Evolutionary conservation across 1,139 yeast species (phyloP), one percentile per base, ranked within the genome.

Genomic region (Kodamaea anthophila): DNA sequence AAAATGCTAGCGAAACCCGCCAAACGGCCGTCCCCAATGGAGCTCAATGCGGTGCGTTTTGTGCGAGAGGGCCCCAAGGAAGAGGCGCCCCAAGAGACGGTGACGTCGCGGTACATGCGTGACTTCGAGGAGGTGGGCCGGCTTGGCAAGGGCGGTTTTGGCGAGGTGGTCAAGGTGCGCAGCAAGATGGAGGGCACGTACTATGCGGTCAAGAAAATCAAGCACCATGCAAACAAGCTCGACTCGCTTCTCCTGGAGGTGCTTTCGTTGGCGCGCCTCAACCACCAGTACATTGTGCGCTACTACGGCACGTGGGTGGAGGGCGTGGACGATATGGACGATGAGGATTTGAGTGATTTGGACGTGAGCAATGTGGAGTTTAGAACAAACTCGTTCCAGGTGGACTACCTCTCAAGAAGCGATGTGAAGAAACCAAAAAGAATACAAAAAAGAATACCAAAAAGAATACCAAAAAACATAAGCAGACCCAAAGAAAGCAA

Each of bases 251-350:
- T 93, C 32, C 85, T 86, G 39, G 98, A 93, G 48, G 98, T 93
- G 1, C 76, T 88, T 70, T 72, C 94, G 5, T 69, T 93, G 42
- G 95, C 97, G 0, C 67, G 98, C 39, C 64, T 93, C 31, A 91
- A 88, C 45, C 97, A 93, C 52, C 96, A 87, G 49, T 87, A 86
- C 52, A 96, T 93, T 27, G 98, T 93, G 2, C 62, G 98, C 33
- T 93, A 93, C 51, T 91, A 85, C 56, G 94, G 96, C 2, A 94
- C 97, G 0, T 93, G 98, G 99, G 74, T 91, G 3, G 98, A 91
- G 49, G 85, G 80, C 2, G 40, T 36, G 9, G 28, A 28, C 9
- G 35, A 29, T 6, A 28, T 28, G 2, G 35, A 26, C 5, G 23
- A 23, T 5, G 28, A 26, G 9, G 21, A 29, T 4, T 28, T 29